These are phyloP conservation scores for Tilletia walkeri DNA, from an alignment of 1,284 basidiomycete species.

Conservation along the genomic window DNA sequence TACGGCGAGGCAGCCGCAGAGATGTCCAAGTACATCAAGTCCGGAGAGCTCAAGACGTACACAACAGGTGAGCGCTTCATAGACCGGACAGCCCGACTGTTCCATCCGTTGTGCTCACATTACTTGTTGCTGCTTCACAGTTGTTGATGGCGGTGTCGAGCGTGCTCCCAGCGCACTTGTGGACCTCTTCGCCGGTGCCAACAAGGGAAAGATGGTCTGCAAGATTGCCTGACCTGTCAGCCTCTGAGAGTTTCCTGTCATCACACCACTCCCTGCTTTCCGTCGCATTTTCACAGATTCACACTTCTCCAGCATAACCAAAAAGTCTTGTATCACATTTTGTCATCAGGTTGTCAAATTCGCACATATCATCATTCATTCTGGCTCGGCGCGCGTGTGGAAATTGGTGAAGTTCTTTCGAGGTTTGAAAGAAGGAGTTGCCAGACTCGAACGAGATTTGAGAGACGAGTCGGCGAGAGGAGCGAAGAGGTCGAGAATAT, in stretches of 20 bases:
- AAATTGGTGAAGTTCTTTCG: no score
- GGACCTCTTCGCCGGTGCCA: constrained; percentile 42
- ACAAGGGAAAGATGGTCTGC: constrained; percentile 43
- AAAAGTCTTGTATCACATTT: no score
- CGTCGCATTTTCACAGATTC: no score
- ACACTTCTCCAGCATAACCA: no score
- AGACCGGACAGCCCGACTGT: background rate
- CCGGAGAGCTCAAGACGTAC: constrained; percentile 74
- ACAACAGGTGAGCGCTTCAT: background rate
- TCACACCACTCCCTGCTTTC: no score
- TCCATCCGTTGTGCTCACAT: background rate
- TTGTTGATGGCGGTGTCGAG: constrained; percentile 34
- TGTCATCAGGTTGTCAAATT: no score
- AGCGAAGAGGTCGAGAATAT: no score
- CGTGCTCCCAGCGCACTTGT: constrained; percentile 32
- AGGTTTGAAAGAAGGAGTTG: no score
- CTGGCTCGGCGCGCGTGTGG: no score
- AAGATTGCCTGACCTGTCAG: constrained; percentile 24
- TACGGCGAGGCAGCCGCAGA: constrained; percentile 51
- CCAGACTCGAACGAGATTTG: no score
- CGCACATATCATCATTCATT: no score
- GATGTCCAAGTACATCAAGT: constrained; percentile 62
- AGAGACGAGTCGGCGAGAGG: no score
- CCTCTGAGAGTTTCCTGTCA: background rate
- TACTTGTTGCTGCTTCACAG: constrained; percentile 23